Base-by-base conservation (phyloP, 331 rosid species). In the Malus hybrid region DNA sequence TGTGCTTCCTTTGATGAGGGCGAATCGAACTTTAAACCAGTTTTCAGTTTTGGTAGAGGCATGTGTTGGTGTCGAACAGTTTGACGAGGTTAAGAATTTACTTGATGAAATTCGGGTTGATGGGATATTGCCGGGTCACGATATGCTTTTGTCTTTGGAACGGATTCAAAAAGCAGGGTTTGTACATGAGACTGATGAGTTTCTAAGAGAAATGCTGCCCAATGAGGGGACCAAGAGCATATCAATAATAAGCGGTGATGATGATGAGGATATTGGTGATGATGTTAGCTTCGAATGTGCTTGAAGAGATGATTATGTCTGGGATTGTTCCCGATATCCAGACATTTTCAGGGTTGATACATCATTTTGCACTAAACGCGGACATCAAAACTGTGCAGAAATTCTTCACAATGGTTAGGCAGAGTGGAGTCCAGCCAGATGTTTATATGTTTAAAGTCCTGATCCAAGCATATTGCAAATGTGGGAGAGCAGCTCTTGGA, bases 391-490 rank as follows among this genome's bases (percentile, higher is more conserved):
- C 88, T 6, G 90, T 88, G 79, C 92, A 88, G 80, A 92, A 77
- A 83, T 91, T 92, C 71, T 84, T 87, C 83, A 15, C 74, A 77
- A 85, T 84, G 90, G 85, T 88, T 78, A 87, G 87, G 82, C 97
- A 87, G 85, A 81, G 87, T 27, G 91, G 88, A 67, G 61, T 83
- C 59, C 84, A 84, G 82, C 96, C 92, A 44, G 97, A 92, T 74
- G 90, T 22, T 29, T 84, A 77, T 77, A 65, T 90, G 81, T 90
- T n/a, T 56, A 90, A 88, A 82, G 93, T 88, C 46, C 79, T 90
- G 10, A 88, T 92, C 59, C 82, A 84, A 83, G 97, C 93, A 75
- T 90, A 92, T 87, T 92, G 97, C 89, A 81, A 81, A 73, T 84
- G 88, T 24, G 87, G 79, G 71, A 88, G 93, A 82, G 92, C 93